phyloP scores from a whole-genome alignment of 23 red algal genomes.

The Pyropia haitanensis region DNA sequence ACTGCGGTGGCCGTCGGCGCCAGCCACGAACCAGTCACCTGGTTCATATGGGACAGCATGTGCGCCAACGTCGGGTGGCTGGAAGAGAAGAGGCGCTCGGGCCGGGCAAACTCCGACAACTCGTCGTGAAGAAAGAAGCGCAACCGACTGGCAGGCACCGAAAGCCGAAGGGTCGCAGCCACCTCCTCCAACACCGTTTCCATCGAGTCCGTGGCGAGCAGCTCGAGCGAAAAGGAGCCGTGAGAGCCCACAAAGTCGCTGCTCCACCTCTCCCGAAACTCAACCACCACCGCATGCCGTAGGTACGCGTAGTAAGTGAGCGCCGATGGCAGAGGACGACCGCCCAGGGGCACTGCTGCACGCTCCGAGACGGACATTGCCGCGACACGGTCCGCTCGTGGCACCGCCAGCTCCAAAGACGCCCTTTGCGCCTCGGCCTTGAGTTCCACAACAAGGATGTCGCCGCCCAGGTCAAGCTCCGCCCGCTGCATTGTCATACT shows the following conservation, averaged over 20 bases:
- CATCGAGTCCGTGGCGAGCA: slow-evolving; percentile 46
- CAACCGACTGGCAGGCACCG: slow-evolving; percentile 38
- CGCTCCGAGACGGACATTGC: slow-evolving; percentile 22
- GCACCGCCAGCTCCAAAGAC: neutral
- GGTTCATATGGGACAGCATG: too few species aligned
- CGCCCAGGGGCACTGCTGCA: slow-evolving; percentile 31
- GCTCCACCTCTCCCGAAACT: slow-evolving; percentile 43
- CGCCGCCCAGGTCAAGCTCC: neutral
- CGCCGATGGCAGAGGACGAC: slow-evolving; percentile 30
- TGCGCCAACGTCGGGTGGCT: too few species aligned
- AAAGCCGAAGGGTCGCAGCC: slow-evolving; percentile 17
- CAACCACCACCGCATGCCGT: slow-evolving; percentile 33
- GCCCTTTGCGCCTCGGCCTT: neutral
- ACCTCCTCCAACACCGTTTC: slow-evolving; percentile 23
- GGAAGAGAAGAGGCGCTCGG: slow-evolving; percentile 16
- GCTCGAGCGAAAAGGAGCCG: slow-evolving; percentile 51
- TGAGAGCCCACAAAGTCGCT: slow-evolving; percentile 17
- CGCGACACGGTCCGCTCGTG: slow-evolving; percentile 13
- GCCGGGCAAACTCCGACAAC: slow-evolving; percentile 17
- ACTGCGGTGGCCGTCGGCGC: too few species aligned
- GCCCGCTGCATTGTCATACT: slow-evolving; percentile 3
- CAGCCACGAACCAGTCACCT: too few species aligned
- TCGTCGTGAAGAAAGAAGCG: slow-evolving; percentile 53
- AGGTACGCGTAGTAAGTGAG: slow-evolving; percentile 41
- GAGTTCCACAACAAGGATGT: neutral